phyloP scores from a whole-genome alignment of 192 early-diverging fungal genomes.

The Umbelopsis sp. region DNA sequence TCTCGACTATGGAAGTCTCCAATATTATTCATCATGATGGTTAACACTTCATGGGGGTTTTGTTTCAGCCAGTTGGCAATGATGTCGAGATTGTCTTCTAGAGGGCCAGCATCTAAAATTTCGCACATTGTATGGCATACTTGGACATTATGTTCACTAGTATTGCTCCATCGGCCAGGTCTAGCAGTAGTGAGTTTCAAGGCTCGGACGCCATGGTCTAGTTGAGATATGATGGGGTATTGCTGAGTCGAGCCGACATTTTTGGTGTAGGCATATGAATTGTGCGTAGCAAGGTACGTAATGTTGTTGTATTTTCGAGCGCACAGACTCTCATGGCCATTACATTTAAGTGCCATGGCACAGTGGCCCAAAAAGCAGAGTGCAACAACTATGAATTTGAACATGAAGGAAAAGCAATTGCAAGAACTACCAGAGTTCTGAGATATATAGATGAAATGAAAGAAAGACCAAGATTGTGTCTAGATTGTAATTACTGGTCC shows the following conservation, averaged over 20 bases:
- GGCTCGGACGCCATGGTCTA: constrained; percentile 71
- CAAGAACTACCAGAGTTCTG: background rate
- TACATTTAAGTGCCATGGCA: constrained; percentile 43
- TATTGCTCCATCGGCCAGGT: constrained; percentile 4
- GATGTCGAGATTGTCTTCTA: constrained; percentile 50
- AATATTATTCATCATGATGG: constrained; percentile 73
- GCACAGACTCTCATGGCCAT: constrained; percentile 68
- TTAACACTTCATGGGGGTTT: constrained; percentile 72
- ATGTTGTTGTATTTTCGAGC: constrained; percentile 58
- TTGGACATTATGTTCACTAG: constrained; percentile 32
- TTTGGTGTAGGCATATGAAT: constrained; percentile 61
- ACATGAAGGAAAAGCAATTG: background rate
- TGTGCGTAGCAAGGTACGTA: constrained; percentile 71
- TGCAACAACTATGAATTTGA: background rate
- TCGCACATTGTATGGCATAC: constrained; percentile 67
- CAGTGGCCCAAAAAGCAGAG: background rate
- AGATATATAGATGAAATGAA: background rate
- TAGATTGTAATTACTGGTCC: background rate
- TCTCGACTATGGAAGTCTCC: constrained; percentile 47
- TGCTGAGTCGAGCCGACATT: constrained; percentile 66
- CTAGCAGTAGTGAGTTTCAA: constrained; percentile 64
- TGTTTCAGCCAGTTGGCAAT: constrained; percentile 60
- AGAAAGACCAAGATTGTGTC: background rate
- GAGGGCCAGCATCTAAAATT: constrained; percentile 59
- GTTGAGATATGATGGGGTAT: constrained; percentile 59